Conservation (phyloP, 257 asterid genomes). For the Galeopsis tetrahit region DNA sequence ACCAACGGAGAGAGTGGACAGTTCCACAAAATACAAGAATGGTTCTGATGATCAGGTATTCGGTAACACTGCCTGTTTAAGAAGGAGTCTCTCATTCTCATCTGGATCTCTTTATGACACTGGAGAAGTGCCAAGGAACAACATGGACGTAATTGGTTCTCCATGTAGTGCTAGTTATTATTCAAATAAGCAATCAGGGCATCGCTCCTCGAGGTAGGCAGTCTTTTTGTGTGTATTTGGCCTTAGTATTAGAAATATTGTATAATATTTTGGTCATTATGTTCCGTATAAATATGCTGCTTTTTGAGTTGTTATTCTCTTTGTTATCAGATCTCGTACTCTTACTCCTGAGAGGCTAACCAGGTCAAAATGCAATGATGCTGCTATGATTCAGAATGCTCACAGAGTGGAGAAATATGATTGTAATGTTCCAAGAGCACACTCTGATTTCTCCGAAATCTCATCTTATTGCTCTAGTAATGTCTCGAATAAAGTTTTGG, state of each 20-base stretch:
- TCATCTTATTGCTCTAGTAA: conserved; percentile 82
- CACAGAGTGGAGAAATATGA: conserved; percentile 52
- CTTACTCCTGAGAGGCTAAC: conserved; percentile 82
- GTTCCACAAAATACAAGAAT: conserved; percentile 52
- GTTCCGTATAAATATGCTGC: conserved; percentile 17
- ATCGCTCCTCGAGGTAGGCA: conserved; percentile 60
- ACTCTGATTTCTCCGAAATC: conserved; percentile 71
- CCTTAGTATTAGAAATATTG: not conserved
- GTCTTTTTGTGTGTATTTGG: conserved; percentile 20
- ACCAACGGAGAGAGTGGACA: conserved; percentile 47
- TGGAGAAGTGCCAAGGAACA: conserved; percentile 45
- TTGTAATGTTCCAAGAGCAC: conserved; percentile 40
- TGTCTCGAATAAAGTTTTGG: conserved; percentile 77
- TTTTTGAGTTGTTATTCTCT: conserved; percentile 19
- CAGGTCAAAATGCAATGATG: conserved; percentile 45
- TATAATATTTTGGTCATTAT: conserved; percentile 15
- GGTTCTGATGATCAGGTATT: conserved; percentile 48
- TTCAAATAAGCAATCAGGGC: conserved; percentile 56
- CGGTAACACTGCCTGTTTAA: conserved; percentile 60
- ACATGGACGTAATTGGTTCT: conserved; percentile 57
- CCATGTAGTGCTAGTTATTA: conserved; percentile 56
- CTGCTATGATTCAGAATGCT: conserved; percentile 41
- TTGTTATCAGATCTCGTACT: conserved; percentile 56
- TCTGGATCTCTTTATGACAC: conserved; percentile 68
- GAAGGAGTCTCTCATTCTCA: conserved; percentile 89